Conservation (phyloP, 495 filamentous ascomycete genomes). For the Astrothelium macrocarpum region DNA sequence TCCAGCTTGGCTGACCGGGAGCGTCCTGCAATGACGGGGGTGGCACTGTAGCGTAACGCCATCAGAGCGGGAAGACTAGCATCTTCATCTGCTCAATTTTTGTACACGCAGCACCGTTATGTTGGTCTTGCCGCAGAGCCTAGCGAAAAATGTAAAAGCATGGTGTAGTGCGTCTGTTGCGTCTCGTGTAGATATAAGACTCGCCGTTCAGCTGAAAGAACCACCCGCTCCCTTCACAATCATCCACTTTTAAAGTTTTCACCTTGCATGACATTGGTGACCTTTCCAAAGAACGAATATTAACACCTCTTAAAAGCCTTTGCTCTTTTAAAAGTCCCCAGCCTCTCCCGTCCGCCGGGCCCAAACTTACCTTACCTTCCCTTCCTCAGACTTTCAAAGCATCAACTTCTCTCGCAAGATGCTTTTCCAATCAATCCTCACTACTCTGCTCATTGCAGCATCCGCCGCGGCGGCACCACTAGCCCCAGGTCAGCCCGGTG, state of each 20-base stretch:
- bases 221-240: background rate
- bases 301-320: background rate
- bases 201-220: background rate
- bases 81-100: background rate
- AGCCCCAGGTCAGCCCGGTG: background rate
- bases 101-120: background rate
- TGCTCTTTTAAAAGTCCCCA: background rate
- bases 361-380: background rate
- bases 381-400: background rate
- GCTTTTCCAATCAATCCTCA: background rate
- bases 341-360: background rate
- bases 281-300: background rate
- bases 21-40: background rate
- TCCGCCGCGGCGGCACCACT: background rate
- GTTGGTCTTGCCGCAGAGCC: background rate
- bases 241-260: background rate
- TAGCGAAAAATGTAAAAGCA: background rate
- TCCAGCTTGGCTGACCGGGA: background rate
- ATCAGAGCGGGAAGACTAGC: background rate
- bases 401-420: background rate
- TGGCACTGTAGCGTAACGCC: slow-evolving; percentile 1
- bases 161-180: background rate
- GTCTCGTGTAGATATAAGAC: slow-evolving; percentile 1
- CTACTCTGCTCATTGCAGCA: background rate
- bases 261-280: background rate